Percentiles rank a stretch among this genome's conserved stretches.
These are phyloP conservation scores for Rasamsonia emersonii DNA, from an alignment of 2,329 filamentous ascomycete species.

Conservation along the genomic window DNA sequence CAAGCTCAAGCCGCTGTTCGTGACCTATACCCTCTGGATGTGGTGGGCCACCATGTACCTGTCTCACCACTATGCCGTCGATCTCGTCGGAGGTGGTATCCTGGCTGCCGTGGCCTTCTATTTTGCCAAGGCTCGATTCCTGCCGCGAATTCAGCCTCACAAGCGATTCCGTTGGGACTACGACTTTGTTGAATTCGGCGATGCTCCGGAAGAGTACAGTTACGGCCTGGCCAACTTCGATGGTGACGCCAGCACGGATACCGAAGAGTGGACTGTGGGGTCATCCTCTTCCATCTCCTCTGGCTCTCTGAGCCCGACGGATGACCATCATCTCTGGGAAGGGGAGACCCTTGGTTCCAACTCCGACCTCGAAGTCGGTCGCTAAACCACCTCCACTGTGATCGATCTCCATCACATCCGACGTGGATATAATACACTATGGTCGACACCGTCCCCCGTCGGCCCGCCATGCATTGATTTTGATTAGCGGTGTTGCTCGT, in stretches of 20 bases:
- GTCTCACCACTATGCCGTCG: slow-evolving; percentile 92
- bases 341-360: slow-evolving; percentile 30
- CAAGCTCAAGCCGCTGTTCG: slow-evolving; percentile 66
- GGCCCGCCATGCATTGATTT: slow-evolving; percentile 8
- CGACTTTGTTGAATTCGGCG: slow-evolving; percentile 81
- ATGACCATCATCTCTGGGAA: slow-evolving; percentile 46
- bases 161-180: slow-evolving; percentile 93
- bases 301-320: slow-evolving; percentile 53
- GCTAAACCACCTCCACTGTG: slow-evolving; percentile 15
- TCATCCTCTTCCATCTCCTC: slow-evolving; percentile 70
- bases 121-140: slow-evolving; percentile 66
- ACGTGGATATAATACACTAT: slow-evolving; percentile 7
- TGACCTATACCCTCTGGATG: slow-evolving; percentile 81
- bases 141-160: slow-evolving; percentile 73
- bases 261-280: slow-evolving; percentile 84
- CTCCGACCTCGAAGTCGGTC: slow-evolving; percentile 32
- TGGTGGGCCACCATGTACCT: slow-evolving; percentile 99
- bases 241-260: slow-evolving; percentile 53
- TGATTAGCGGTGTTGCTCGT: too few species aligned
- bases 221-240: slow-evolving; percentile 51
- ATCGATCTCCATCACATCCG: slow-evolving; percentile 11
- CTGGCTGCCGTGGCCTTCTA: slow-evolving; percentile 73
- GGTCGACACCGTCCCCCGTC: slow-evolving; percentile 11
- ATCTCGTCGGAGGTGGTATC: slow-evolving; percentile 78
- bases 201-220: slow-evolving; percentile 44